Base-by-base conservation (phyloP, 2,329 filamentous ascomycete species). In the Trichoderma semiorbis region DNA sequence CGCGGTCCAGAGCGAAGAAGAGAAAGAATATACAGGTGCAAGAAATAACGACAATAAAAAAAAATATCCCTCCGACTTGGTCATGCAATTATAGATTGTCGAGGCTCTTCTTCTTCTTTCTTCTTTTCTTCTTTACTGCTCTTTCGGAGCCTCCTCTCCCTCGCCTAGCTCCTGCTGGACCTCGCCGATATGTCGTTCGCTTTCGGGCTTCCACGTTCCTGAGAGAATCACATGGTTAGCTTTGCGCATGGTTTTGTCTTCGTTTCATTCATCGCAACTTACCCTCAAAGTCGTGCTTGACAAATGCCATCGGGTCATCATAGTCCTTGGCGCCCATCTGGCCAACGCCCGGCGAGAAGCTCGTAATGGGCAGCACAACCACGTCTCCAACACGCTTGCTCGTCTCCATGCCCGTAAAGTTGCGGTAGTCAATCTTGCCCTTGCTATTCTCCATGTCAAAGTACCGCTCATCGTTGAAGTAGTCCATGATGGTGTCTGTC, bases 241-340 rank as follows among this genome's bases (percentile, higher is more conserved):
- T 3, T 21, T 21, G 57, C 57, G 18, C 26, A 21, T 18, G 1
- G 11, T 21, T 10, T 11, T 34, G 32, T 16, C n/a, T 26, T 18
- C n/a, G 1, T 5, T 10, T 16, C 3, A 24, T n/a, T 30, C 28
- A 7, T 47, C 11, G 1, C 28, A 2, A 47, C 43, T 75, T 84
- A 97, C 95, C 96, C 85, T 97, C 93, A 81, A 99, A 99, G 70
- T 94, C 91, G 83, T 99, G 96, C 83, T 96, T 95, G 73, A 99
- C 96, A 85, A 97, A 98, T 2, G 96, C 96, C 93, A 97, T 95
- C 1, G 94, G 94, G 79, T 98, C 92, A 76, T 98, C 94, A 55
- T 91, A 87, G 74, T 97, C 94, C 78, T 91, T 91, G 60, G 96
- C 93, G 14, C 93, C 93, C 94, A 98, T 98, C 80, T 97, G 94